Conservation (phyloP, 2,329 filamentous ascomycete species). For the Aureobasidium sp. region DNA sequence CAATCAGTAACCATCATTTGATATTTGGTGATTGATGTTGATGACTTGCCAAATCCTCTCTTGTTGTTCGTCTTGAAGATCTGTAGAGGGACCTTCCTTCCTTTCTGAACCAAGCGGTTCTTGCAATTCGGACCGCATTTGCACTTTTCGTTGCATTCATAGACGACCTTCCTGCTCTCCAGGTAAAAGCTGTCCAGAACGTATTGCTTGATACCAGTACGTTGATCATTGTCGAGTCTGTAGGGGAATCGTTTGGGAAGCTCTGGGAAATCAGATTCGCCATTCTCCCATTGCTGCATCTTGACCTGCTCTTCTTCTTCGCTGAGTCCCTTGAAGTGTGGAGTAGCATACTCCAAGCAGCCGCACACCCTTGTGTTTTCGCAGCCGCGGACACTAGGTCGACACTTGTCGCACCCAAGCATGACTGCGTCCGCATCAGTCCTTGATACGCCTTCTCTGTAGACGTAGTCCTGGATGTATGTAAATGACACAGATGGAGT, state of each 20-base stretch:
- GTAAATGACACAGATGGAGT: conserved; percentile 56
- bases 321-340: conserved; percentile 32
- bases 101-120: conserved; percentile 70
- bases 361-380: conserved; percentile 57
- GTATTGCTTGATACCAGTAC: conserved; percentile 26
- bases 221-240: conserved; percentile 25
- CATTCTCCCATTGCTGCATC: conserved; percentile 25
- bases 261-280: conserved; percentile 27
- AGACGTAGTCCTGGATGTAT: conserved; percentile 59
- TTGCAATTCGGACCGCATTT: conserved; percentile 58
- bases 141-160: conserved; percentile 72
- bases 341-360: conserved; percentile 58
- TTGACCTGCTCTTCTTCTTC: conserved; percentile 17
- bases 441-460: conserved; percentile 53
- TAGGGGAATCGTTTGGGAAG: conserved; percentile 58
- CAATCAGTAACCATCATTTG: no score
- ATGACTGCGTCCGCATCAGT: conserved; percentile 54
- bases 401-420: conserved; percentile 60
- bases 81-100: conserved; percentile 62
- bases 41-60: conserved; percentile 63
- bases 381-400: conserved; percentile 46
- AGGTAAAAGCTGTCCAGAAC: conserved; percentile 39
- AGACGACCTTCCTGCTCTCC: conserved; percentile 50
- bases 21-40: background rate
- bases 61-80: conserved; percentile 63